Conservation (phyloP, 129 eudicot genomes). For the Artemisia argyi region DNA sequence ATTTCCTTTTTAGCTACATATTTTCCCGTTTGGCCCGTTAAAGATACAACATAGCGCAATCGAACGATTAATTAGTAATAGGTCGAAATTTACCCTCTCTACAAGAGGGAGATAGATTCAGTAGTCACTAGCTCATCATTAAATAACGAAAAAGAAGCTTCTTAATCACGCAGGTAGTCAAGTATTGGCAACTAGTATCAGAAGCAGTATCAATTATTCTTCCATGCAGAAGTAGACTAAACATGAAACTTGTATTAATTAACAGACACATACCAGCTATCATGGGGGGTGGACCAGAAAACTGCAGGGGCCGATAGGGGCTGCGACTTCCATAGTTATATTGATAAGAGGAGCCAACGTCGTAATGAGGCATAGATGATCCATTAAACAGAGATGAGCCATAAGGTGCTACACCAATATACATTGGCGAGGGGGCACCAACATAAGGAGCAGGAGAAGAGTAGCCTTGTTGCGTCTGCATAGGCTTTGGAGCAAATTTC, state of each 20-base stretch:
- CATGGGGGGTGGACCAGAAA: constrained; percentile 75
- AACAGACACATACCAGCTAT: constrained; percentile 39
- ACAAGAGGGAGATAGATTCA: constrained; percentile 4
- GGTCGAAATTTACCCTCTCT: too few relatives aligned
- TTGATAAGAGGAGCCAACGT: constrained; percentile 72
- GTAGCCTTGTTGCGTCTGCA: constrained; percentile 75
- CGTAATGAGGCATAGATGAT: constrained; percentile 77
- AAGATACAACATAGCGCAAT: not conserved
- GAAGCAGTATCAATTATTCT: not conserved
- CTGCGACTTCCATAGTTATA: constrained; percentile 71
- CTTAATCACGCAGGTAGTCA: not conserved
- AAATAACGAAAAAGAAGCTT: not conserved
- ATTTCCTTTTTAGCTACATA: not conserved
- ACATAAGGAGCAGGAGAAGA: constrained; percentile 58
- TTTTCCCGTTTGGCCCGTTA: too few relatives aligned
- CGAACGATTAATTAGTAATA: too few relatives aligned
- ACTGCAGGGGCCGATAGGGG: constrained; percentile 71
- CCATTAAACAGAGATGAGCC: constrained; percentile 80
- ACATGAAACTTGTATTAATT: constrained; percentile 27
- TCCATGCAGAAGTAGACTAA: constrained; percentile 2
- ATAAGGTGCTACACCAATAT: constrained; percentile 77
- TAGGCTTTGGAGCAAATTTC: constrained; percentile 75
- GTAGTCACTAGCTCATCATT: not conserved
- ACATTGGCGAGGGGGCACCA: constrained; percentile 81
- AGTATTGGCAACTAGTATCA: not conserved